Evolutionary conservation across 768 basidiomycete species (phyloP).

Genomic region (Xerocomus brunneocitrinus): DNA sequence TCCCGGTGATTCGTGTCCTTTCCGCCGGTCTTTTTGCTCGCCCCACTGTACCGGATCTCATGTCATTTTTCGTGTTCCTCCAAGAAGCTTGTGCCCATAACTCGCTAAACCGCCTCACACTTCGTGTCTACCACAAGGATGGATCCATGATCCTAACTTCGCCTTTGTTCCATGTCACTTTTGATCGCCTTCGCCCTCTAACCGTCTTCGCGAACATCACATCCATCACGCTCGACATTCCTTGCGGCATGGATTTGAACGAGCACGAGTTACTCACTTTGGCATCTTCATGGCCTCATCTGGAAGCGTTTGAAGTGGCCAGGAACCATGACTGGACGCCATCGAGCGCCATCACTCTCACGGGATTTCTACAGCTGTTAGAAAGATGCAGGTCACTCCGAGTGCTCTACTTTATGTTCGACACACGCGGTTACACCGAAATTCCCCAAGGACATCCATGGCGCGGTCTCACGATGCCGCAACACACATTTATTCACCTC

Average conservation of each 20-base stretch:
- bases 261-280: constrained; percentile 7
- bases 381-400: constrained; percentile 13
- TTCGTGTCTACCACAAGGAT: neutral
- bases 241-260: constrained; percentile 2
- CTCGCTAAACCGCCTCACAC: neutral
- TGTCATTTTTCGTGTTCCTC: constrained; percentile 3
- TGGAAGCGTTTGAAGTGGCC: constrained; percentile 1
- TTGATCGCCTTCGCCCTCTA: constrained; percentile 1
- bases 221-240: neutral
- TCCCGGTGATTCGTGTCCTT: neutral
- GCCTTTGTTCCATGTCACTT: neutral
- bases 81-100: neutral
- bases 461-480: constrained; percentile 4
- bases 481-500: neutral
- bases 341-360: constrained; percentile 7
- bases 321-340: neutral
- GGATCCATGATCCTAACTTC: neutral
- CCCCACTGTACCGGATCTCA: neutral
- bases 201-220: constrained; percentile 6
- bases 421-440: constrained; percentile 8
- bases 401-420: neutral
- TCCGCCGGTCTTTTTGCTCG: neutral
- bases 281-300: constrained; percentile 13
- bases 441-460: constrained; percentile 9
- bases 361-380: constrained; percentile 9